Evolutionary conservation across 495 filamentous ascomycete species (phyloP).

Genomic region (Friedmanniomyces endolithicus): DNA sequence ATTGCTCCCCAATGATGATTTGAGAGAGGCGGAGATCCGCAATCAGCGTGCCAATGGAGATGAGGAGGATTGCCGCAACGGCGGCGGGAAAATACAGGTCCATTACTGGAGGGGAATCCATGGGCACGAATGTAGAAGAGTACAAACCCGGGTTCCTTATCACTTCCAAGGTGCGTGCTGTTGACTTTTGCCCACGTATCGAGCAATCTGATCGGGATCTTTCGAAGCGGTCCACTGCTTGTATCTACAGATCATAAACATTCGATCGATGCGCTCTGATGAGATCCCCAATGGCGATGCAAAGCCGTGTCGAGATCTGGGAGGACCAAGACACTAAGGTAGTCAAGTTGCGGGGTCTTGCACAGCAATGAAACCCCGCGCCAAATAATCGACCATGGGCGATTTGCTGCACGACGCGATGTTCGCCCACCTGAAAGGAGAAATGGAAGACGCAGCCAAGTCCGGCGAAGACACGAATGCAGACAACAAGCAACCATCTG

Average conservation of each 20-base stretch:
- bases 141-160: neutral
- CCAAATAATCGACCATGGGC: neutral
- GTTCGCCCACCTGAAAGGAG: neutral
- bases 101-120: neutral
- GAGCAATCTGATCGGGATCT: neutral
- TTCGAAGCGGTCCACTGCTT: no score
- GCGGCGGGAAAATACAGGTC: neutral
- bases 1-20: neutral
- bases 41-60: neutral
- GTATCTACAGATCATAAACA: no score
- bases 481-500: neutral
- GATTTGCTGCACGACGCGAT: neutral
- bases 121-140: neutral
- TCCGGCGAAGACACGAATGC: neutral
- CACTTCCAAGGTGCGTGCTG: neutral
- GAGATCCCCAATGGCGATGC: no score
- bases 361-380: neutral
- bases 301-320: neutral
- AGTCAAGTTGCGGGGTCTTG: neutral
- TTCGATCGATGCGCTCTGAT: no score
- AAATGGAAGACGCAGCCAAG: neutral
- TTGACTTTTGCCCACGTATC: neutral
- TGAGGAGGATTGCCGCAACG: neutral
- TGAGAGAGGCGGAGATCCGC: neutral
- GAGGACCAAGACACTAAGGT: neutral